These are phyloP conservation scores for Gaertneriomyces semiglobifer DNA, from an alignment of 192 early-diverging fungal species.

Conservation along the genomic window DNA sequence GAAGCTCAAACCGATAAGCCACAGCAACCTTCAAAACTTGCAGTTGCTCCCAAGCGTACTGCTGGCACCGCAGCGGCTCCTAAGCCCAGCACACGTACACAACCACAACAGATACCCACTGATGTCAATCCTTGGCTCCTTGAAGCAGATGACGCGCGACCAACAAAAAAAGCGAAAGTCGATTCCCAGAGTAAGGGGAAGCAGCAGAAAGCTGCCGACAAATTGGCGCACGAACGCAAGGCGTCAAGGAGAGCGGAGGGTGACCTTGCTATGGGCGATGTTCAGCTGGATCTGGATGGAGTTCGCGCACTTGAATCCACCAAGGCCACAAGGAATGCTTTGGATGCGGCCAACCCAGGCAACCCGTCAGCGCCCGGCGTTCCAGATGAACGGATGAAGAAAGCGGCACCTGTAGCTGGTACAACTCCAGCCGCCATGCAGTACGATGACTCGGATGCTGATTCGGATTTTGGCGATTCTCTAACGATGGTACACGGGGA, in stretches of 20 bases:
- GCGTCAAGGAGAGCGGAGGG: slow-evolving; percentile 28
- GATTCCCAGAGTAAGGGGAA: slow-evolving; percentile 51
- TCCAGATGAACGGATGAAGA: neutral
- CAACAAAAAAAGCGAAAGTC: slow-evolving; percentile 55
- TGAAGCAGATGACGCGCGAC: slow-evolving; percentile 31
- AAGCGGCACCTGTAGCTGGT: slow-evolving; percentile 4
- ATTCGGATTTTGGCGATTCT: too few relatives aligned
- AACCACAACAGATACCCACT: too few relatives aligned
- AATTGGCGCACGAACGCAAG: slow-evolving; percentile 61
- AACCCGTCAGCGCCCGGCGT: neutral
- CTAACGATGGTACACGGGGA: slow-evolving; percentile 25
- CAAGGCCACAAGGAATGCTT: neutral
- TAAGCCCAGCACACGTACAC: too few relatives aligned
- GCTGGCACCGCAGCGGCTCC: too few relatives aligned
- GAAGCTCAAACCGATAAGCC: too few relatives aligned
- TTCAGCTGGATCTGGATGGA: slow-evolving; percentile 69
- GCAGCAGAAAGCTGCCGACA: slow-evolving; percentile 63
- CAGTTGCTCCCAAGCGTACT: too few relatives aligned
- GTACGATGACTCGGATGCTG: slow-evolving; percentile 26
- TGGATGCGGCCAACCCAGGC: neutral
- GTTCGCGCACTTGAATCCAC: slow-evolving; percentile 51
- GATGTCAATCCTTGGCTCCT: slow-evolving; percentile 76
- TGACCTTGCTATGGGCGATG: slow-evolving; percentile 48
- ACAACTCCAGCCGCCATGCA: slow-evolving; percentile 23
- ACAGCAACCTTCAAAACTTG: too few relatives aligned